These are phyloP conservation scores for Sporothrix globosa DNA, from an alignment of 2,329 filamentous ascomycete species.

Conservation along the genomic window DNA sequence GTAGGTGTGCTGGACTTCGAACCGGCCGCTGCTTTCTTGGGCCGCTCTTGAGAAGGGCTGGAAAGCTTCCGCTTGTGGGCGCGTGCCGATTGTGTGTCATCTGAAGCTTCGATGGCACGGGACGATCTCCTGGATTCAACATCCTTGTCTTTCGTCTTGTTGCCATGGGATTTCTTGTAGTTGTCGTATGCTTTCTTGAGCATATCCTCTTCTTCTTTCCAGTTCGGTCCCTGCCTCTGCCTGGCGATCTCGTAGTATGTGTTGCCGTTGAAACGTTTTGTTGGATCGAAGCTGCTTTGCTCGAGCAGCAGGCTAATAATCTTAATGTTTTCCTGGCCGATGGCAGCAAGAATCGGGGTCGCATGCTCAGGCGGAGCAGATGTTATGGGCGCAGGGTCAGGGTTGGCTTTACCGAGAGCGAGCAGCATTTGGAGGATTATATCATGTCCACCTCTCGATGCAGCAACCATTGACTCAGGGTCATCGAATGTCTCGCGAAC, in stretches of 20 bases:
- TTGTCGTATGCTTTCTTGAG: conserved; percentile 76
- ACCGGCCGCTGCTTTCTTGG: conserved; percentile 48
- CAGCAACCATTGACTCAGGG: conserved; percentile 84
- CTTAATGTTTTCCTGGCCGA: conserved; percentile 83
- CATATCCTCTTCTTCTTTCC: conserved; percentile 83
- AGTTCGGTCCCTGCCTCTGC: conserved; percentile 80
- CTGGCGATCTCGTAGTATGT: conserved; percentile 87
- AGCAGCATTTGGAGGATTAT: conserved; percentile 79
- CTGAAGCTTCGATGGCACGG: conserved; percentile 52
- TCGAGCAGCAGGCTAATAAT: conserved; percentile 80
- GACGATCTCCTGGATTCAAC: conserved; percentile 49
- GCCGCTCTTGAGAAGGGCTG: conserved; percentile 53
- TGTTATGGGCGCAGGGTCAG: conserved; percentile 69
- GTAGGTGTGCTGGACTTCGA: conserved; percentile 37
- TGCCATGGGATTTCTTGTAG: conserved; percentile 54
- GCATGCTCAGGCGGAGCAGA: conserved; percentile 70
- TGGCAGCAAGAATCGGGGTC: conserved; percentile 91
- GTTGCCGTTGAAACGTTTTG: conserved; percentile 72
- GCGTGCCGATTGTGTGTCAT: conserved; percentile 45
- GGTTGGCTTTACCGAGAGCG: conserved; percentile 66
- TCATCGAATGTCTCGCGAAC: conserved; percentile 68
- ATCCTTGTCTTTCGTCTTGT: conserved; percentile 56
- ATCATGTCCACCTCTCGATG: conserved; percentile 88
- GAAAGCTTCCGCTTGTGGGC: conserved; percentile 52
- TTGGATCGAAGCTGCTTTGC: conserved; percentile 80